Conservation (phyloP, 768 basidiomycete genomes). For the Macrocybe gigantea region DNA sequence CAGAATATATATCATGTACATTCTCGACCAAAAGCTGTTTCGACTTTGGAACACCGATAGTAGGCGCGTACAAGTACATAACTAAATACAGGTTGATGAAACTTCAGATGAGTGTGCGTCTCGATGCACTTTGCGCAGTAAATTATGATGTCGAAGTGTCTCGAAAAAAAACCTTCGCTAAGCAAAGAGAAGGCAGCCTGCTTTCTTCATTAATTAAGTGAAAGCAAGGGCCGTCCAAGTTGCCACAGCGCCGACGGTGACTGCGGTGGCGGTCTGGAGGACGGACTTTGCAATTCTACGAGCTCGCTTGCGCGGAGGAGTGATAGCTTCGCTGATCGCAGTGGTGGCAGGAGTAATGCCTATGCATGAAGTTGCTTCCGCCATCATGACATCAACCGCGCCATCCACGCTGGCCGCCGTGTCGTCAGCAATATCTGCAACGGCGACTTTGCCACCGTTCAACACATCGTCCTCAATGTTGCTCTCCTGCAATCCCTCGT, state of each 20-base stretch:
- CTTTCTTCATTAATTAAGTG: constrained; percentile 23
- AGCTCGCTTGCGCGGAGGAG: constrained; percentile 38
- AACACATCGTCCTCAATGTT: constrained; percentile 9
- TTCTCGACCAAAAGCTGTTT: too few species aligned
- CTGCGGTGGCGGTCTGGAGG: constrained; percentile 55
- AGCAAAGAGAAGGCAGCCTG: too few species aligned
- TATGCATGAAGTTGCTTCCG: constrained; percentile 3
- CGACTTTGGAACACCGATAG: too few species aligned
- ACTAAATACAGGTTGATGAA: too few species aligned
- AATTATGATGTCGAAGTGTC: too few species aligned
- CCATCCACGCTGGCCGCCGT: constrained; percentile 2
- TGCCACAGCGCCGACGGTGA: constrained; percentile 62
- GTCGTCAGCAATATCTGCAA: constrained; percentile 1
- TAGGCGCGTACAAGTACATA: too few species aligned
- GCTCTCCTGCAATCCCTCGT: constrained; percentile 24
- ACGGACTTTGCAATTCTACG: constrained; percentile 37
- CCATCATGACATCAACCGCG: constrained; percentile 11
- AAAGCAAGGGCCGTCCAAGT: constrained; percentile 75
- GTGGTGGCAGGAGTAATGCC: constrained; percentile 1
- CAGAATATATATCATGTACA: too few species aligned
- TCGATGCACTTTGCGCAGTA: too few species aligned
- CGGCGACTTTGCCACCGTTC: not conserved
- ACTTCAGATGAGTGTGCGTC: too few species aligned
- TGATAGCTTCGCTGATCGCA: constrained; percentile 10
- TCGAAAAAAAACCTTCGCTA: too few species aligned